Evolutionary conservation across 345 rosid genomes (phyloP).

Genomic region (Viola odorata): DNA sequence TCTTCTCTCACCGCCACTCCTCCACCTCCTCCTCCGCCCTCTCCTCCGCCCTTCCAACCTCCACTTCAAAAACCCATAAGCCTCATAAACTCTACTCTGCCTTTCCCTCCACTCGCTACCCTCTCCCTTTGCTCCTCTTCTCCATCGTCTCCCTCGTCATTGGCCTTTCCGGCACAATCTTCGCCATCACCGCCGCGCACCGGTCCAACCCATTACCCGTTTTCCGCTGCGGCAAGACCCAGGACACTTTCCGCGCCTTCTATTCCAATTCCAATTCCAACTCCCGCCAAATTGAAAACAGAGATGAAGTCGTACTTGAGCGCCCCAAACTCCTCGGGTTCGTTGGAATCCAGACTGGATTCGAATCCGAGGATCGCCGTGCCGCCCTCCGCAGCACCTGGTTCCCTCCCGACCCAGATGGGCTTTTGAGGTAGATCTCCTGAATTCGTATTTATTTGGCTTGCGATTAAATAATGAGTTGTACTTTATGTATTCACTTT

Average conservation of each 20-base stretch:
- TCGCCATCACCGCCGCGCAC: constrained; percentile 43
- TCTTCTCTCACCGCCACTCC: constrained; percentile 42
- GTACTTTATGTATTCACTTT: neutral
- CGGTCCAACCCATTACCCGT: constrained; percentile 32
- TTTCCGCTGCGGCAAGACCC: constrained; percentile 56
- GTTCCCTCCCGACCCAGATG: constrained; percentile 73
- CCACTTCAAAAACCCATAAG: constrained; percentile 44
- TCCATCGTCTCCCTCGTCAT: constrained; percentile 45
- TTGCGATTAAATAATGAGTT: neutral
- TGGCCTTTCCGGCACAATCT: constrained; percentile 57
- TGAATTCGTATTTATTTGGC: neutral
- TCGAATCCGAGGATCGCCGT: constrained; percentile 51
- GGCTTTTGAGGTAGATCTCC: constrained; percentile 47
- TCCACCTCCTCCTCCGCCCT: constrained; percentile 25
- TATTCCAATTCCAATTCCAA: constrained; percentile 27
- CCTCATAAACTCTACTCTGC: constrained; percentile 28
- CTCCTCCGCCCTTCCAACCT: constrained; percentile 21
- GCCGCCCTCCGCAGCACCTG: constrained; percentile 56
- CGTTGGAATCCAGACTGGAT: constrained; percentile 77
- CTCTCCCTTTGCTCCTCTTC: constrained; percentile 40
- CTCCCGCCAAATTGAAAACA: constrained; percentile 23
- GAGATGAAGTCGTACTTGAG: constrained; percentile 29
- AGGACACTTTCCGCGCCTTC: constrained; percentile 47
- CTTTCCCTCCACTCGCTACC: constrained; percentile 23
- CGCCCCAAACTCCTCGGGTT: constrained; percentile 67